A percentile compares a stretch with the other conserved stretches of the same genome.
Evolutionary conservation across 352 stramenopile genomes (phyloP).

Genomic region (Globisporangium cystogenes): DNA sequence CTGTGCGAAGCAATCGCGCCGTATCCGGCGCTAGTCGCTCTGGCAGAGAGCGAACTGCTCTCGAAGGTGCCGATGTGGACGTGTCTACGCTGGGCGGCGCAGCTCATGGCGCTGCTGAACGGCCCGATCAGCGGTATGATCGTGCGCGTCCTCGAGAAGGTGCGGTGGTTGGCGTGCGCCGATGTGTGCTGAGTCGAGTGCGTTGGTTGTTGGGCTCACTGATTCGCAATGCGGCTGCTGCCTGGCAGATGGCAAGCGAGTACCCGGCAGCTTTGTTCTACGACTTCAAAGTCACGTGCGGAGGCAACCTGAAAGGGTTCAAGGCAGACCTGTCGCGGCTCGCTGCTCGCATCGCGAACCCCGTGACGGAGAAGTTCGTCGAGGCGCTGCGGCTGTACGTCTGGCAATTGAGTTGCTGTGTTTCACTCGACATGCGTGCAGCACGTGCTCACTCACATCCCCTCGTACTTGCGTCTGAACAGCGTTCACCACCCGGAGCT

Average conservation of each 20-base stretch:
- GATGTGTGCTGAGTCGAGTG: neutral
- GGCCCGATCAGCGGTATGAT: constrained; percentile 51
- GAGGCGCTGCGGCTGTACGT: constrained; percentile 64
- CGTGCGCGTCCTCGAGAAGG: constrained; percentile 64
- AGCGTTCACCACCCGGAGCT: constrained; percentile 81
- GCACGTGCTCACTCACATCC: too few species aligned
- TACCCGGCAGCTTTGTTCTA: constrained; percentile 78
- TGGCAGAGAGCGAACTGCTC: constrained; percentile 42
- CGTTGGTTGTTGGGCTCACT: too few species aligned
- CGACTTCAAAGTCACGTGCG: constrained; percentile 72
- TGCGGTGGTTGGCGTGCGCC: constrained; percentile 13
- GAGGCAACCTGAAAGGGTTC: constrained; percentile 21
- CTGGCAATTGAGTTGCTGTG: neutral
- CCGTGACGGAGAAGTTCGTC: constrained; percentile 81
- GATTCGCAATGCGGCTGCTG: too few species aligned
- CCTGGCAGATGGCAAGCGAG: constrained; percentile 54
- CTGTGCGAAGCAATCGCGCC: constrained; percentile 55
- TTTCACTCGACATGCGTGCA: too few species aligned
- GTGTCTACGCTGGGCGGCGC: constrained; percentile 68
- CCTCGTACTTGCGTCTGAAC: too few species aligned
- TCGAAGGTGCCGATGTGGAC: constrained; percentile 68
- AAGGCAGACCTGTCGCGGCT: constrained; percentile 51
- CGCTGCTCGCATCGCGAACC: constrained; percentile 43
- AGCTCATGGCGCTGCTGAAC: constrained; percentile 69
- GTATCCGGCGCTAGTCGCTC: constrained; percentile 36